A percentile compares a stretch with the other conserved stretches of the same genome.
Evolutionary conservation across 805 yeast species (phyloP).

Genomic region (Metschnikowia similis): DNA sequence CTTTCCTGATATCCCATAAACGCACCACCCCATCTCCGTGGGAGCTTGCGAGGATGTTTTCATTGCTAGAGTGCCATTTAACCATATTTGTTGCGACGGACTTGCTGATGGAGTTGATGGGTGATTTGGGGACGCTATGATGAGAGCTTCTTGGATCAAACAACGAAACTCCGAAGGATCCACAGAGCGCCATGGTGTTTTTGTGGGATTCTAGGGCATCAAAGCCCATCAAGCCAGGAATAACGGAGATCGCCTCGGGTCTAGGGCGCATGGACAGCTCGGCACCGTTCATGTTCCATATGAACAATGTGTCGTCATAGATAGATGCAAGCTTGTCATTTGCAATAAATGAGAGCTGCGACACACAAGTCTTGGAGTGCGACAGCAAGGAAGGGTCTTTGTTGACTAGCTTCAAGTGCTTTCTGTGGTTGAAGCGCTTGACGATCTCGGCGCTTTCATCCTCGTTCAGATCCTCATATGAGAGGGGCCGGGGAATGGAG

Average conservation of each 20-base stretch:
- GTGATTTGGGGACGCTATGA: slow-evolving; percentile 29
- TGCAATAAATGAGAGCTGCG: slow-evolving; percentile 24
- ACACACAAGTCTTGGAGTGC: slow-evolving; percentile 23
- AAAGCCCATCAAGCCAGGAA: slow-evolving; percentile 48
- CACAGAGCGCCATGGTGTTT: slow-evolving; percentile 54
- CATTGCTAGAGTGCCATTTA: slow-evolving; percentile 61
- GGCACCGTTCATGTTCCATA: slow-evolving; percentile 69
- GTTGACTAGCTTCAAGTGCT: slow-evolving; percentile 45
- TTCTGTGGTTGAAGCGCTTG: slow-evolving; percentile 74
- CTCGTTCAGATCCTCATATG: slow-evolving; percentile 15
- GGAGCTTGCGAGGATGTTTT: slow-evolving; percentile 61
- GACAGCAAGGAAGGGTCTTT: slow-evolving; percentile 19
- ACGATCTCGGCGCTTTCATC: slow-evolving; percentile 64
- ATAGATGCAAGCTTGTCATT: slow-evolving; percentile 52
- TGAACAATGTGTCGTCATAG: slow-evolving; percentile 65
- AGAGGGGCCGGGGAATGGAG: slow-evolving; percentile 47
- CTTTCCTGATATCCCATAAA: slow-evolving; percentile 73
- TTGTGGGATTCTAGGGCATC: slow-evolving; percentile 24
- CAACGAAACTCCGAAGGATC: slow-evolving; percentile 69
- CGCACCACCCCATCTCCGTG: slow-evolving; percentile 53
- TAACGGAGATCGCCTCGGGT: slow-evolving; percentile 53
- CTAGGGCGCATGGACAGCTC: slow-evolving; percentile 34
- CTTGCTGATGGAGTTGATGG: slow-evolving; percentile 8
- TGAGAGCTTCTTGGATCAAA: slow-evolving; percentile 60
- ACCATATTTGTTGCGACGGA: slow-evolving; percentile 37